Base-by-base conservation (phyloP, 202 grass and related monocot genomes). In the Digitaria exilis region DNA sequence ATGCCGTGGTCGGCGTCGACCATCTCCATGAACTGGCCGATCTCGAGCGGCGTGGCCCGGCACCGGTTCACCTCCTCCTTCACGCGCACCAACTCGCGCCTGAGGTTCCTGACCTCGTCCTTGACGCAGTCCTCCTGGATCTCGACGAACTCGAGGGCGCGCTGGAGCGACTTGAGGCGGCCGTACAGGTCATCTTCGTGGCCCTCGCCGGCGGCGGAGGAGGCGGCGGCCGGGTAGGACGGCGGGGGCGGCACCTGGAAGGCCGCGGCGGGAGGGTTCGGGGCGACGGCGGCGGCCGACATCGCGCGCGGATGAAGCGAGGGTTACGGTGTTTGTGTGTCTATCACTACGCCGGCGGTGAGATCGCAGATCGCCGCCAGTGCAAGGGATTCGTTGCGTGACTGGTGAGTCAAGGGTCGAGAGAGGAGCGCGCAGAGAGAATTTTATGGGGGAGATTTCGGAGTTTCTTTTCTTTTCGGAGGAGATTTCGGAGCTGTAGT, bases 21-120 rank as follows among this genome's bases (percentile, higher is more conserved):
- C 94, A 97, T 97, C 89, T 93, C 91, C 91, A 93, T 93, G 66
- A 97, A 97, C 89, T 93, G 94, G 69, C 91, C 94, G n/a, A 97
- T 93, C 30, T 93, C 94, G 57, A 97, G 88, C 28, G 91, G 91
- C 9, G 94, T 88, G 39, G 91, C 88, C 85, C 94, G 94, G 85
- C 94, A 94, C 85, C 94, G 81, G 82, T 97, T 94, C 25, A 97
- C 94, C 83, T 97, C 94, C 87, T 97, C 94, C 87, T 94, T 89
- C 13, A 91, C 94, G 0, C 91, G 91, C 42, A 97, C 82, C 4
- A 89, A 87, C 85, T 97, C 87, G 39, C 91, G 82, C 85, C 94
- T 97, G 41, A 97, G 91, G 82, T 97, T 97, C 91, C 72, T 89
- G 94, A n/a, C n/a, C 81, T 96, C 94, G 30, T 96, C 94, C 88